Base-by-base conservation (phyloP, 2,329 filamentous ascomycete species). In the Metarhizium humberi region DNA sequence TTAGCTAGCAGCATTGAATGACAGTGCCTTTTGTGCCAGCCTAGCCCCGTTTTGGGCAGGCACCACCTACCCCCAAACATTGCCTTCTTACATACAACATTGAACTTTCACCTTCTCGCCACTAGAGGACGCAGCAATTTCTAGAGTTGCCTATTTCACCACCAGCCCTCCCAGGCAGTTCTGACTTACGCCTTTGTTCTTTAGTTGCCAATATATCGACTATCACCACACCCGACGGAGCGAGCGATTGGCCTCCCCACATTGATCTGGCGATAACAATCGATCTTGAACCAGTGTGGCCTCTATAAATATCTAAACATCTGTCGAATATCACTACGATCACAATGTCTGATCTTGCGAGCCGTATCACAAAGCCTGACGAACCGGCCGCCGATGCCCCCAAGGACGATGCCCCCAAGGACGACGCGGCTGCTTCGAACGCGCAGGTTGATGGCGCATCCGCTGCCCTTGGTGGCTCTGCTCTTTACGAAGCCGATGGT, bases 331-430 rank as follows among this genome's bases (percentile, higher is more conserved):
- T 14, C 13, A 20, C 25, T 13, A 13, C 45, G 3, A 2, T 29
- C 45, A 30, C 8, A 25, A 58, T 58, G 56, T 56, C 56, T 42
- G 54, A 58, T 20, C 51, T 58, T n/a, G 56, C 56, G 29, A 58
- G 54, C 45, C 54, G 54, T 25, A 54, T 58, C 32, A 56, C 51
- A 13, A 42, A 50, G 13, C 54, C 56, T 4, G 38, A 25, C 4
- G 47, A 53, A 42, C n/a, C 49, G 36, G 51, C 30, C 10, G 43
- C 20, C 6, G 54, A 51, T 46, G 5, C 20, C 40, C 34, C 38
- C 34, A 55, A 56, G 20, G 25, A 25, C 25, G 25, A 25, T 25
- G 25, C 25, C 25, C 25, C 25, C 25, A 25, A 25, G 25, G 51
- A 53, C 10, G 14, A 43, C 5, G 46, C 40, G 6, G 50, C 30